Evolutionary conservation across 1,139 yeast species (phyloP), one percentile per base, ranked within the genome.

Genomic region (Torulaspora pretoriensis): DNA sequence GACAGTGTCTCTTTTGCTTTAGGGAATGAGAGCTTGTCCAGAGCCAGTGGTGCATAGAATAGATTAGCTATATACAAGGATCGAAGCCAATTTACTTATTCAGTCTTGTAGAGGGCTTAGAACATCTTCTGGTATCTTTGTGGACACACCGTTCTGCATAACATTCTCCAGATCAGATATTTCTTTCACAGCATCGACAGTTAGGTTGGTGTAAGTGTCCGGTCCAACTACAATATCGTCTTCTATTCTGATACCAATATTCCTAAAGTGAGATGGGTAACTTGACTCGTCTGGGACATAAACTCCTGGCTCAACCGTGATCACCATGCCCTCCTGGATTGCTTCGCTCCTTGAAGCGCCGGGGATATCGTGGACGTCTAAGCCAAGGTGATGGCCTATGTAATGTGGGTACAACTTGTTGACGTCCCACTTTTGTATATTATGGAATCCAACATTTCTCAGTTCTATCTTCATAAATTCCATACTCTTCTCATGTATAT

Each of bases 241-340:
- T 64, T 94, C 99, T 28, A 94, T 85, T 57, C 99, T 78, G 22
- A 94, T 83, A 2, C 98, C 99, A 48, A 94, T 83, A 17, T 94
- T 94, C 56, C 88, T 83, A 68, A 78, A 90, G 57, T 80, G 80
- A 52, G 77, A 74, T 32, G 98, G 97, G 75, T 82, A 90, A 50
- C 71, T 73, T 36, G 69, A 68, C 48, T 75, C 76, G 53, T 74
- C 70, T 0, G 97, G 97, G 35, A 94, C 78, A 62, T 92, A 92
- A 29, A 92, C 75, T 22, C 98, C 98, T 0, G 98, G 98, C 62
- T 92, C 98, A 26, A 92, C 80, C 1, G 98, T 92, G 36, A 92
- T 72, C 2, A 92, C 97, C 56, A 83, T 88, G 2, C 87, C 87
- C 24, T 68, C 70, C 29, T 64, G 68, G 35, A 85, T 60, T 32